These are phyloP conservation scores for Diaporthe caulivora DNA, from an alignment of 2,329 filamentous ascomycete species.

Conservation along the genomic window DNA sequence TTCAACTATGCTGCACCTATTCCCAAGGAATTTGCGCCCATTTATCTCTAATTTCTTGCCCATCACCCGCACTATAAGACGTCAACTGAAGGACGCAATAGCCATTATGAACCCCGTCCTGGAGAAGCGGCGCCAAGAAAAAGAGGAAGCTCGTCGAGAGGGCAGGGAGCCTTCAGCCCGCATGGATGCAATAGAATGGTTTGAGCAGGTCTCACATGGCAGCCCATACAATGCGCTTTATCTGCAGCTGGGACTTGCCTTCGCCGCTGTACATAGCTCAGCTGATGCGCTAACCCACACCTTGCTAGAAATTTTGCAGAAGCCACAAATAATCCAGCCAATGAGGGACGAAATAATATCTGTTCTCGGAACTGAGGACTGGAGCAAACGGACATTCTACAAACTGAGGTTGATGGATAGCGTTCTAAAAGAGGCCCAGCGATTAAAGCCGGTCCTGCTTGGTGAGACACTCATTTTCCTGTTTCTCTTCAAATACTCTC, in stretches of 20 bases:
- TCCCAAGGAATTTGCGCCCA: not conserved
- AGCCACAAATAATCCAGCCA: constrained; percentile 5
- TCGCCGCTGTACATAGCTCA: not conserved
- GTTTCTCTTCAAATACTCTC: not conserved
- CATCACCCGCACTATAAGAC: constrained; percentile 51
- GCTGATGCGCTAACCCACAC: constrained; percentile 44
- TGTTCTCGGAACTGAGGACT: constrained; percentile 35
- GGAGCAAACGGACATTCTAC: constrained; percentile 4
- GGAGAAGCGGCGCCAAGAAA: not conserved
- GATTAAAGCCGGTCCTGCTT: not conserved
- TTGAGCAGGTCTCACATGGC: not conserved
- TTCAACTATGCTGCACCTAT: not conserved
- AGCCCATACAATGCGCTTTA: not conserved
- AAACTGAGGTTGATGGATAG: constrained; percentile 9
- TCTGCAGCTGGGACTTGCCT: not conserved
- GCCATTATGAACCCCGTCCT: not conserved
- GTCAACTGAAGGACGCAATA: constrained; percentile 44
- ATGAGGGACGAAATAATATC: not conserved
- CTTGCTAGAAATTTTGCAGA: constrained; percentile 49
- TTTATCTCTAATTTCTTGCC: constrained; percentile 53
- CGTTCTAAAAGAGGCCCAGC: not conserved
- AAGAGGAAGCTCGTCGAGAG: not conserved
- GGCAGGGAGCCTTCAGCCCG: not conserved
- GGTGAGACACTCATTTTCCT: not conserved
- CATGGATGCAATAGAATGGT: not conserved